Conservation (phyloP, 768 basidiomycete species). For the Rhodotorula taiwanensis region DNA sequence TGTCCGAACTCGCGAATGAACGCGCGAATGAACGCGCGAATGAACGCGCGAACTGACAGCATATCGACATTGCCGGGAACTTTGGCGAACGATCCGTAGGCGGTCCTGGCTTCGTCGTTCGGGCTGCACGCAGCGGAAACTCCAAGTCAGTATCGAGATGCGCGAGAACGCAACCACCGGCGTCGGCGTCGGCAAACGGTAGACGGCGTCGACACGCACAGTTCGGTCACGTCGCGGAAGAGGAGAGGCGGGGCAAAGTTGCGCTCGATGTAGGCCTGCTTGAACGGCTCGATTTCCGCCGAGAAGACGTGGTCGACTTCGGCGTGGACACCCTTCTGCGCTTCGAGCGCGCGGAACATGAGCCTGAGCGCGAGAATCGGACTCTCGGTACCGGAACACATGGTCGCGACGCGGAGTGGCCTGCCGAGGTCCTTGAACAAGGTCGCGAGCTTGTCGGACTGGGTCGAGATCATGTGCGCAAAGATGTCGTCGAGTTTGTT, state of each 20-base stretch:
- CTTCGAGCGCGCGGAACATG: conserved; percentile 66
- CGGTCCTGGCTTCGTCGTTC: conserved; percentile 63
- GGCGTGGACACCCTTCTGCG: conserved; percentile 70
- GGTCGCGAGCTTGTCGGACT: conserved; percentile 50
- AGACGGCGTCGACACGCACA: conserved; percentile 43
- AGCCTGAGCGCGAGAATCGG: conserved; percentile 82
- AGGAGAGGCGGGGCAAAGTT: conserved; percentile 88
- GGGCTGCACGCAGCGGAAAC: too few species aligned
- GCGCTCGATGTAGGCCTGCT: conserved; percentile 88
- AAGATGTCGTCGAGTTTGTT: conserved; percentile 66
- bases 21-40: too few species aligned
- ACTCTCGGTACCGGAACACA: conserved; percentile 92
- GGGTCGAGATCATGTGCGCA: conserved; percentile 61
- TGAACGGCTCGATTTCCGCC: conserved; percentile 64
- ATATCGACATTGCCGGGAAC: conserved; percentile 89
- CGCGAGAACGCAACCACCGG: background rate
- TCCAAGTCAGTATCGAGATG: too few species aligned
- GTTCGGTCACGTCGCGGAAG: conserved; percentile 88
- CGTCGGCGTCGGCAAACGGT: background rate
- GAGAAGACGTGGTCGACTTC: conserved; percentile 54
- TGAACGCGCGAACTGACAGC: conserved; percentile 44
- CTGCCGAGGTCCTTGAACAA: conserved; percentile 49
- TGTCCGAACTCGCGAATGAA: too few species aligned
- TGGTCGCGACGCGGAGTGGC: conserved; percentile 86
- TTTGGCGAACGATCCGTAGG: conserved; percentile 74